Percentiles rank a stretch among this genome's conserved stretches.
These are phyloP conservation scores for Pugionium dolabratum DNA, from an alignment of 345 rosid species.

Conservation along the genomic window DNA sequence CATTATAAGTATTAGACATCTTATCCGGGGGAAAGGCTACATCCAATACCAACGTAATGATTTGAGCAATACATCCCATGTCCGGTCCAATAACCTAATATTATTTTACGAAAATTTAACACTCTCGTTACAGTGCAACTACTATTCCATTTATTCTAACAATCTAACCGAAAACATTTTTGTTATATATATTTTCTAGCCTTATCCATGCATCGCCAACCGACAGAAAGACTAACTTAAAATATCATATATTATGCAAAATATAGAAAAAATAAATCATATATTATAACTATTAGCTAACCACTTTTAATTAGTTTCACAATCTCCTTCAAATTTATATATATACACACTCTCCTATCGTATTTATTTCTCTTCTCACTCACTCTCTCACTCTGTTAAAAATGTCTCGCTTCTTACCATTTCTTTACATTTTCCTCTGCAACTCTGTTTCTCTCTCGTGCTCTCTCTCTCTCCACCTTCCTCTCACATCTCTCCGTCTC, in stretches of 20 bases:
- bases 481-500: conserved; percentile 45
- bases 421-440: conserved; percentile 23
- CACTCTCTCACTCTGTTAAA: conserved; percentile 16
- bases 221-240: conserved; percentile 26
- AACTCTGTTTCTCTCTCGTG: neutral
- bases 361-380: neutral
- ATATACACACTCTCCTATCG: neutral
- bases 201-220: conserved; percentile 37
- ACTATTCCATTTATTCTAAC: too few relatives aligned
- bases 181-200: neutral
- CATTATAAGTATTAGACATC: too few relatives aligned
- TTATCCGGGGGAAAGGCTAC: too few relatives aligned
- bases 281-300: conserved; percentile 10
- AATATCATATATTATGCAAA: neutral
- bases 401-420: conserved; percentile 34
- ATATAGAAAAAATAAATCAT: conserved; percentile 9
- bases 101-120: too few relatives aligned
- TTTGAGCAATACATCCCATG: too few relatives aligned
- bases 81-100: too few relatives aligned
- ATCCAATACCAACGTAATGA: too few relatives aligned
- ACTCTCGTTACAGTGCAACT: too few relatives aligned
- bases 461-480: conserved; percentile 30
- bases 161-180: too few relatives aligned
- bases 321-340: conserved; percentile 19
- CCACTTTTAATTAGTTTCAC: conserved; percentile 36